Conservation (phyloP, 306 rosid genomes). For the Sechiopsis laciniata region DNA sequence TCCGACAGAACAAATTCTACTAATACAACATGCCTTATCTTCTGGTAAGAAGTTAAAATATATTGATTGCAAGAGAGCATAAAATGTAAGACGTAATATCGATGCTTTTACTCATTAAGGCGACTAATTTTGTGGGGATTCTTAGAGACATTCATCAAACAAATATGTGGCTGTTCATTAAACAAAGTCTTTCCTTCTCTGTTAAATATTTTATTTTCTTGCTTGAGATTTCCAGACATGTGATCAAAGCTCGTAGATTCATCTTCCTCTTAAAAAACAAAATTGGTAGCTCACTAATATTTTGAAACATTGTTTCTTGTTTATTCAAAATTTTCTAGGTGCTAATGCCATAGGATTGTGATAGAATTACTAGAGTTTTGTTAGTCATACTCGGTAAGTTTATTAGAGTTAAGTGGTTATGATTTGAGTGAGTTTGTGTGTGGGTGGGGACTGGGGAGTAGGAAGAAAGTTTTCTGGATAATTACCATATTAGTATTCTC, state of each 20-base stretch:
- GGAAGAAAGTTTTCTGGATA: not conserved
- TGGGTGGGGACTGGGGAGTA: too few relatives aligned
- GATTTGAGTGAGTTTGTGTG: not conserved
- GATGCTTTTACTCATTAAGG: constrained; percentile 3
- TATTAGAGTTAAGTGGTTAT: constrained; percentile 1
- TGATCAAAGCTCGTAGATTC: constrained; percentile 2
- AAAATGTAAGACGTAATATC: not conserved
- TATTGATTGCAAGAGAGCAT: not conserved
- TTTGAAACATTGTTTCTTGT: not conserved
- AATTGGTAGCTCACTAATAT: not conserved
- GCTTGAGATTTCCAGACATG: not conserved
- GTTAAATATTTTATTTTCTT: not conserved
- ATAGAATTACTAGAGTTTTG: not conserved
- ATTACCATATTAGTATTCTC: not conserved
- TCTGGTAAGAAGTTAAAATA: not conserved
- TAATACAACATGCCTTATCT: not conserved
- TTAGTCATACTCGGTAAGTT: not conserved
- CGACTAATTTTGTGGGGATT: not conserved
- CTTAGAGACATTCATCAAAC: not conserved
- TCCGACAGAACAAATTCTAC: not conserved
- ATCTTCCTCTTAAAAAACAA: too few relatives aligned
- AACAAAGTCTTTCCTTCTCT: not conserved
- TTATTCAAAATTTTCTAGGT: constrained; percentile 7
- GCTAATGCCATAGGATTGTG: not conserved
- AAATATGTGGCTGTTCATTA: not conserved